Evolutionary conservation across 1,284 basidiomycete species (phyloP).

Genomic region (Gomphus sp.): DNA sequence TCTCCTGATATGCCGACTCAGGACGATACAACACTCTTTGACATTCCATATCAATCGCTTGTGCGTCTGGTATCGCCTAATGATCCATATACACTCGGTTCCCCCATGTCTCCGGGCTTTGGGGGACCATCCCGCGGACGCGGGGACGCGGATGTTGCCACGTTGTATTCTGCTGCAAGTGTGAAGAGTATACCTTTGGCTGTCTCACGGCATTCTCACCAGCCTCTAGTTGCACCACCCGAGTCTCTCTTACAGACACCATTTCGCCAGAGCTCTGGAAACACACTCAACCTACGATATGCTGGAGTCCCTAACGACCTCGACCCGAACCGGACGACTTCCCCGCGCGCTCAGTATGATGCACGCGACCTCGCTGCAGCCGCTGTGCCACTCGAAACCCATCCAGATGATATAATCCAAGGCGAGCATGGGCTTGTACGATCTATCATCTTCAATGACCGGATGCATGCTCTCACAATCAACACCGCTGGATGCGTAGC

Average conservation of each 20-base stretch:
- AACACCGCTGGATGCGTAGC: slow-evolving; percentile 82
- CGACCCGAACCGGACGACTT: slow-evolving; percentile 9
- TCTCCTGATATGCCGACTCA: slow-evolving; percentile 12
- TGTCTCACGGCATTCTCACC: slow-evolving; percentile 10
- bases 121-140: slow-evolving; percentile 27
- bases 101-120: slow-evolving; percentile 23
- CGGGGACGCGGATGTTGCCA: slow-evolving; percentile 68
- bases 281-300: slow-evolving; percentile 18
- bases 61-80: slow-evolving; percentile 72
- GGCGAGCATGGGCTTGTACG: slow-evolving; percentile 84
- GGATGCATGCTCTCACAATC: slow-evolving; percentile 86
- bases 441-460: slow-evolving; percentile 79
- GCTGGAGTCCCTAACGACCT: not conserved
- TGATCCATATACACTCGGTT: slow-evolving; percentile 49
- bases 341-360: slow-evolving; percentile 53
- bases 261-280: not conserved
- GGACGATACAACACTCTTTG: slow-evolving; percentile 42
- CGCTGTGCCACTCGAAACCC: slow-evolving; percentile 42
- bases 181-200: slow-evolving; percentile 56
- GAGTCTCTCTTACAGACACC: not conserved
- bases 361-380: slow-evolving; percentile 70
- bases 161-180: slow-evolving; percentile 73
- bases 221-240: not conserved
- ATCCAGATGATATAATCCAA: slow-evolving; percentile 63
- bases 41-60: slow-evolving; percentile 75